phyloP scores from a whole-genome alignment of 2,329 filamentous ascomycete genomes.

The Dendrostoma leiphaemia region DNA sequence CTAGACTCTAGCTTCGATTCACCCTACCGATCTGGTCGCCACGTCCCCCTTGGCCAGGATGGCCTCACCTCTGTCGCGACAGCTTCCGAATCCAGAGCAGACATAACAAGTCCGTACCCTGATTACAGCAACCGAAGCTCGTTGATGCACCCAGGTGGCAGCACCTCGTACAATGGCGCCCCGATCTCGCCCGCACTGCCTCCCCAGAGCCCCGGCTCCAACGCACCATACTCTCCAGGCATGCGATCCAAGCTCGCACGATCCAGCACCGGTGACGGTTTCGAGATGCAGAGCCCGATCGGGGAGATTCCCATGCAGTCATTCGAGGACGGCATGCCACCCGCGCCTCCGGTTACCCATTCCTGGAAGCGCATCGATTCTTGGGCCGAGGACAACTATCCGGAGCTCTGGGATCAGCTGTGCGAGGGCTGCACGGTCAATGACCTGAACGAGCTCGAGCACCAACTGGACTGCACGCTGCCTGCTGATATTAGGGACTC shows the following conservation, averaged over 20 bases:
- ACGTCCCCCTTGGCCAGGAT: conserved; percentile 77
- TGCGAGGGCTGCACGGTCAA: conserved; percentile 90
- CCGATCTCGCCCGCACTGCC: conserved; percentile 45
- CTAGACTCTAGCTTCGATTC: conserved; percentile 93
- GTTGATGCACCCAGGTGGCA: conserved; percentile 47
- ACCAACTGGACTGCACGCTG: conserved; percentile 90
- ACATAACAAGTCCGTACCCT: conserved; percentile 75
- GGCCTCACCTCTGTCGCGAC: conserved; percentile 81
- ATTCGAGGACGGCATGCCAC: conserved; percentile 87
- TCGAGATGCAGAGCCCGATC: conserved; percentile 65
- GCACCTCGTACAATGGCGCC: conserved; percentile 60
- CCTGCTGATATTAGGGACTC: conserved; percentile 94
- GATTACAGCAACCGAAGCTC: conserved; percentile 64
- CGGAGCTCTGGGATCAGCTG: conserved; percentile 89
- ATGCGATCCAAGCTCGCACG: conserved; percentile 76
- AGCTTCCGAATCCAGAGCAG: conserved; percentile 82
- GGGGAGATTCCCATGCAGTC: conserved; percentile 96
- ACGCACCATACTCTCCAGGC: conserved; percentile 83
- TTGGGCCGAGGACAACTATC: conserved; percentile 94
- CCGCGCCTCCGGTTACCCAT: conserved; percentile 81
- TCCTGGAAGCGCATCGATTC: conserved; percentile 93
- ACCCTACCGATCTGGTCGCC: conserved; percentile 84
- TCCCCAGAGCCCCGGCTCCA: conserved; percentile 52
- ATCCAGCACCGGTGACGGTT: conserved; percentile 60
- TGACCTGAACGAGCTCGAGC: conserved; percentile 94